These are phyloP conservation scores for Przewalskia tangutica DNA, from an alignment of 257 asterid species.

Conservation along the genomic window DNA sequence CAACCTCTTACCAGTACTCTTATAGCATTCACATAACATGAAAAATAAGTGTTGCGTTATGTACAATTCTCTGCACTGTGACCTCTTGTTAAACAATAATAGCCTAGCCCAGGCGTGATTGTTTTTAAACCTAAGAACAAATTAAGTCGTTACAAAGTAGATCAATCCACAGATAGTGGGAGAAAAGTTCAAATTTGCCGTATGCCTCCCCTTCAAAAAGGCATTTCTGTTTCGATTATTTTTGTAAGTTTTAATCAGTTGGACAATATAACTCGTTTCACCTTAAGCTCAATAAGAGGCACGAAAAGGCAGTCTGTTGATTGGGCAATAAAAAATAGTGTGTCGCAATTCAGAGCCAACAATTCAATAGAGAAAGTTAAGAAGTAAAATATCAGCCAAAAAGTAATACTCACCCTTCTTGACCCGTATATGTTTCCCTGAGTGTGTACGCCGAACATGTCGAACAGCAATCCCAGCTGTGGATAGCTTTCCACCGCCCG, in stretches of 20 bases:
- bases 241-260: not conserved
- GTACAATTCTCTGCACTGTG: not conserved
- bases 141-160: not conserved
- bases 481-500: conserved; percentile 55
- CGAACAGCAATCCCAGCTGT: conserved; percentile 48
- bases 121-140: not conserved
- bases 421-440: conserved; percentile 60
- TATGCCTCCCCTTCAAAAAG: not conserved
- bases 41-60: not conserved
- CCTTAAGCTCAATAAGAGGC: not conserved
- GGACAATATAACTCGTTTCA: not conserved
- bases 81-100: not conserved
- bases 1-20: not conserved
- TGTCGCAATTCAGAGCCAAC: not conserved
- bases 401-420: conserved; percentile 56
- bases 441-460: conserved; percentile 71
- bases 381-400: not conserved
- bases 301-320: not conserved
- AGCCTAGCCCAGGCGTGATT: not conserved
- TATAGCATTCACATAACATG: not conserved
- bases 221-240: not conserved
- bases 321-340: not conserved
- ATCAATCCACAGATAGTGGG: not conserved
- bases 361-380: not conserved
- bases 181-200: not conserved